Conservation (phyloP, 257 asterid genomes). For the Catharanthus roseus region DNA sequence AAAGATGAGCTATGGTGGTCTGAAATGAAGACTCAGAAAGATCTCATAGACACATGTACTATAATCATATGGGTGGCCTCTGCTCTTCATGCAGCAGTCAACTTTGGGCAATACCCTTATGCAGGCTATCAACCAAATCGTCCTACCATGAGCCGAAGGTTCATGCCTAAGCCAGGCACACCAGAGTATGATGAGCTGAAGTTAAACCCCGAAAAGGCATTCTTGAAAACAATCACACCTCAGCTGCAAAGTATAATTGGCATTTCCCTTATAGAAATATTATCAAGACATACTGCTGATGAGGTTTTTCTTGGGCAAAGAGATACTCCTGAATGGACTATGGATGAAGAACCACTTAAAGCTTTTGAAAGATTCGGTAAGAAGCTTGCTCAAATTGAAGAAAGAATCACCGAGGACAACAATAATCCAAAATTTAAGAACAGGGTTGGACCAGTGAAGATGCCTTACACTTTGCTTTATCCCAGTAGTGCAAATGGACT, state of each 20-base stretch:
- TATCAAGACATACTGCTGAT: constrained; percentile 68
- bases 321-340: constrained; percentile 60
- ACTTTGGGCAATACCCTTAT: constrained; percentile 65
- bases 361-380: constrained; percentile 54
- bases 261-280: constrained; percentile 48
- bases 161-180: constrained; percentile 52
- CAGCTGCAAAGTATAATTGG: constrained; percentile 58
- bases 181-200: constrained; percentile 61
- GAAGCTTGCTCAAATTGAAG: constrained; percentile 44
- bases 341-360: constrained; percentile 32
- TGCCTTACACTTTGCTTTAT: constrained; percentile 63
- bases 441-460: constrained; percentile 55
- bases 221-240: constrained; percentile 58
- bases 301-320: constrained; percentile 64
- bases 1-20: constrained; percentile 75
- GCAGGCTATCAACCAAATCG: constrained; percentile 66
- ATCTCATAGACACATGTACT: constrained; percentile 56
- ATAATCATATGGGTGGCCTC: constrained; percentile 70
- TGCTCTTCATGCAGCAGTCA: constrained; percentile 75
- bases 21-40: constrained; percentile 47
- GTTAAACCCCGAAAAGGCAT: constrained; percentile 54
- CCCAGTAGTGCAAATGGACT: constrained; percentile 59
- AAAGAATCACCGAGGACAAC: constrained; percentile 36
- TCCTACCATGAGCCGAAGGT: constrained; percentile 56
- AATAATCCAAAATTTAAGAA: constrained; percentile 42